These are phyloP conservation scores for Paspalum vaginatum DNA, from an alignment of 176 grass and related monocot genomes.

Conservation along the genomic window DNA sequence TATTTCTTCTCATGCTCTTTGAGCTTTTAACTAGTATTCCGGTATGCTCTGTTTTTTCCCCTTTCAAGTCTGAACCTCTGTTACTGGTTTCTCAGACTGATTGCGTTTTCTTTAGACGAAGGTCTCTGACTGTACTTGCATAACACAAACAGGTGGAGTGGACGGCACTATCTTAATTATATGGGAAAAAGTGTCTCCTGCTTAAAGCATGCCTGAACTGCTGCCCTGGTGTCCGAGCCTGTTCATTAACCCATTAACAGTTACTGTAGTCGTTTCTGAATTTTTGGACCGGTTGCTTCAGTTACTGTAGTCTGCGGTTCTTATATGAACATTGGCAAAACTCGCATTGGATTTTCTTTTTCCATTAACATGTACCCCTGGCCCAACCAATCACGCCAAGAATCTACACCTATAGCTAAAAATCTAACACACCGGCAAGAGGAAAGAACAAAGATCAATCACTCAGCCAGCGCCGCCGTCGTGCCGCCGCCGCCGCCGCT, in stretches of 20 bases:
- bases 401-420: conserved; percentile 50
- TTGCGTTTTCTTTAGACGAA: background rate
- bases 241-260: background rate
- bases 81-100: background rate
- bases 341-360: background rate
- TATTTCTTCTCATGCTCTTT: too few relatives aligned
- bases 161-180: background rate
- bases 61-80: background rate
- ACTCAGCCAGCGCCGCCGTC: conserved; percentile 18
- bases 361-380: conserved; percentile 12
- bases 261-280: background rate
- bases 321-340: conserved; percentile 13
- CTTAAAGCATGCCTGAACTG: background rate
- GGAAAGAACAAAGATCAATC: background rate
- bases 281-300: background rate
- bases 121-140: too few relatives aligned
- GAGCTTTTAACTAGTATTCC: background rate
- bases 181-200: too few relatives aligned
- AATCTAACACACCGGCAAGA: conserved; percentile 43
- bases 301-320: background rate
- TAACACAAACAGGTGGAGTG: background rate
- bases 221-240: background rate
- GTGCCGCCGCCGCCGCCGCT: background rate
- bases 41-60: background rate
- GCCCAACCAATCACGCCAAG: conserved; percentile 42